Percentiles rank a stretch among this genome's conserved stretches.
phyloP scores from a whole-genome alignment of 768 basidiomycete genomes.

The Kondoa malvinella region DNA sequence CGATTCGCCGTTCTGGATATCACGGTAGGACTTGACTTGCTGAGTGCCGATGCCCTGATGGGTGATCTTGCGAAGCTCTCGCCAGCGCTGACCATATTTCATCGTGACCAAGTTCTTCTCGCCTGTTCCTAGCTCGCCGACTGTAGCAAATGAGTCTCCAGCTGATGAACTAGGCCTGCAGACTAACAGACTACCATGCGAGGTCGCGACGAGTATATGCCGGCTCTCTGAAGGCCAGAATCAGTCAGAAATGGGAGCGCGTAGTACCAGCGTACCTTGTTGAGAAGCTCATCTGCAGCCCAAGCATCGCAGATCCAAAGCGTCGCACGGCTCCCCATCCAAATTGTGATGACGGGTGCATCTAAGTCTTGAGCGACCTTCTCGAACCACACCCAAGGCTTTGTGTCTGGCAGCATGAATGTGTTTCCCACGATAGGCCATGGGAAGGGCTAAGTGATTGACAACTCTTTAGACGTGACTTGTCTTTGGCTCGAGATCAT shows the following conservation, averaged over 20 bases:
- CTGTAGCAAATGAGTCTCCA: no score
- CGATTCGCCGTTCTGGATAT: constrained; percentile 22
- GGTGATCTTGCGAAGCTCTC: constrained; percentile 11
- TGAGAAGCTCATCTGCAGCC: constrained; percentile 22
- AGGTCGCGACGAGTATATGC: constrained; percentile 22
- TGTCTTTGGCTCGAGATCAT: no score
- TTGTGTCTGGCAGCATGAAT: constrained; percentile 1
- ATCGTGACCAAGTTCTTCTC: constrained; percentile 12
- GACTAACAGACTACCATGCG: constrained; percentile 16
- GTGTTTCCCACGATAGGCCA: constrained; percentile 2
- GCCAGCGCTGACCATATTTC: constrained; percentile 13
- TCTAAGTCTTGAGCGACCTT: not conserved
- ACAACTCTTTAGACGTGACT: not conserved
- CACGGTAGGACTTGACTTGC: constrained; percentile 17
- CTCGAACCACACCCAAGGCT: constrained; percentile 4
- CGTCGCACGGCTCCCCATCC: constrained; percentile 11
- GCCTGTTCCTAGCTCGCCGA: constrained; percentile 18
- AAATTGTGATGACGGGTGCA: constrained; percentile 7
- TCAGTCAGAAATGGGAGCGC: no score
- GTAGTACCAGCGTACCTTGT: constrained; percentile 14
- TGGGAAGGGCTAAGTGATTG: not conserved
- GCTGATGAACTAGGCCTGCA: no score
- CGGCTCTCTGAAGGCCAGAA: no score
- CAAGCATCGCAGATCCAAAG: constrained; percentile 13
- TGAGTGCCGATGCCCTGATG: constrained; percentile 13